Percentiles rank a stretch among this genome's conserved stretches.
These are phyloP conservation scores for Metschnikowia arizonensis DNA, from an alignment of 805 yeast species.

Conservation along the genomic window DNA sequence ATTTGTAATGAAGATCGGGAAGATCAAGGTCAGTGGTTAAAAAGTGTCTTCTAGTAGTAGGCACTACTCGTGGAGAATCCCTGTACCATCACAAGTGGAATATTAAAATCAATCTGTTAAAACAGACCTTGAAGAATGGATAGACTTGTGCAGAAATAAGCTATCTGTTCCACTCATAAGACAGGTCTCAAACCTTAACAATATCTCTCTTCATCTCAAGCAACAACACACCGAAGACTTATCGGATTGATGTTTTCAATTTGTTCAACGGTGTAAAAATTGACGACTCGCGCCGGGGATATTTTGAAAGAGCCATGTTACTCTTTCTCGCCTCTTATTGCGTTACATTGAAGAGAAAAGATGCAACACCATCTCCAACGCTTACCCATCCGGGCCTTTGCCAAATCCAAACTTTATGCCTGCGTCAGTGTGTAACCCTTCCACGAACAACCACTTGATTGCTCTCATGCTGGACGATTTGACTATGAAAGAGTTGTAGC, in stretches of 20 bases:
- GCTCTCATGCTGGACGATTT: slow-evolving; percentile 59
- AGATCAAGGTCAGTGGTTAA: too few relatives aligned
- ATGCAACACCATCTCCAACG: slow-evolving; percentile 47
- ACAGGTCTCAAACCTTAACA: slow-evolving; percentile 35
- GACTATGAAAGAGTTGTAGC: slow-evolving; percentile 58
- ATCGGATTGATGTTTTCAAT: slow-evolving; percentile 53
- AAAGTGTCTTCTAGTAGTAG: too few relatives aligned
- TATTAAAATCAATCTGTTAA: too few relatives aligned
- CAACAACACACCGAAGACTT: slow-evolving; percentile 43
- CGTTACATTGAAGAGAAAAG: slow-evolving; percentile 65
- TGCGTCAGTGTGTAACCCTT: slow-evolving; percentile 41
- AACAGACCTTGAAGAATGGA: too few relatives aligned
- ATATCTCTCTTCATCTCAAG: slow-evolving; percentile 42
- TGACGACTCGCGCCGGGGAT: slow-evolving; percentile 60
- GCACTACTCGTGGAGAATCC: too few relatives aligned
- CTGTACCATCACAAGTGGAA: too few relatives aligned
- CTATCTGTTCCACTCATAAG: slow-evolving; percentile 35
- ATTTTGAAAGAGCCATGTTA: slow-evolving; percentile 53
- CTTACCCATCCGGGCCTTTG: slow-evolving; percentile 47
- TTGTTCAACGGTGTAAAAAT: slow-evolving; percentile 53
- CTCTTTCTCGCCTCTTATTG: slow-evolving; percentile 48
- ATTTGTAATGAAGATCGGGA: too few relatives aligned
- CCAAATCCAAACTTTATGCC: slow-evolving; percentile 37
- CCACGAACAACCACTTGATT: slow-evolving; percentile 37
- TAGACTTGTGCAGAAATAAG: slow-evolving; percentile 50